phyloP scores from a whole-genome alignment of 345 rosid genomes.

The Zanthoxylum bungeanum region DNA sequence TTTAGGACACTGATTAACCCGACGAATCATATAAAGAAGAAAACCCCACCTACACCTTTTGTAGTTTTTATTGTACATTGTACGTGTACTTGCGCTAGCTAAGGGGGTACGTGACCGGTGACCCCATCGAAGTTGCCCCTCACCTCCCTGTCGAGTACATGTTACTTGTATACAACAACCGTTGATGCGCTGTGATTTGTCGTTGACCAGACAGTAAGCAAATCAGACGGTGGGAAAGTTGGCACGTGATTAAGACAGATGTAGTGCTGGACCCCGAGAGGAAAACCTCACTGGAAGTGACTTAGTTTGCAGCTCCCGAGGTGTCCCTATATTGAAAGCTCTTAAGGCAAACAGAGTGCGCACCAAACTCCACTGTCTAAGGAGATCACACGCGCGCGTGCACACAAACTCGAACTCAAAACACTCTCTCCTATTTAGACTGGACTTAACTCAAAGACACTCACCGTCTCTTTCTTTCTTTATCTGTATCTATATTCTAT shows the following conservation, averaged over 20 bases:
- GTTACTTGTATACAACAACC: constrained; percentile 1
- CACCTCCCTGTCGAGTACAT: not conserved
- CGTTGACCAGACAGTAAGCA: not conserved
- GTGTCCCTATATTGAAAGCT: constrained; percentile 16
- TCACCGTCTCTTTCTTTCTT: not conserved
- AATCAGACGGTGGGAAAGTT: constrained; percentile 16
- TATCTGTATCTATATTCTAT: not conserved
- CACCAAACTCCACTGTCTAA: constrained; percentile 44
- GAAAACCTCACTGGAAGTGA: constrained; percentile 42
- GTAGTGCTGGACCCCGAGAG: constrained; percentile 24
- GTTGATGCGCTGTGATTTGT: not conserved
- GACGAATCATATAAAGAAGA: not conserved
- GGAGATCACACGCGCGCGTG: constrained; percentile 37
- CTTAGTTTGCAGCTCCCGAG: constrained; percentile 45
- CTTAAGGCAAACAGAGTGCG: constrained; percentile 26
- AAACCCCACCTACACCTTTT: not conserved
- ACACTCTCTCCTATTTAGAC: not conserved
- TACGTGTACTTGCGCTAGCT: constrained; percentile 7
- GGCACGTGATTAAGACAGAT: constrained; percentile 18
- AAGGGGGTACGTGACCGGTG: not conserved
- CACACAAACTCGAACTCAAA: not conserved
- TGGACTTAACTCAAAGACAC: not conserved
- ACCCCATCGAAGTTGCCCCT: not conserved
- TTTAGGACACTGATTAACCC: too few relatives aligned
- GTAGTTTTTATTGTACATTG: not conserved